Evolutionary conservation across 352 stramenopile species (phyloP).

Genomic region (Thalassiosira allenii): DNA sequence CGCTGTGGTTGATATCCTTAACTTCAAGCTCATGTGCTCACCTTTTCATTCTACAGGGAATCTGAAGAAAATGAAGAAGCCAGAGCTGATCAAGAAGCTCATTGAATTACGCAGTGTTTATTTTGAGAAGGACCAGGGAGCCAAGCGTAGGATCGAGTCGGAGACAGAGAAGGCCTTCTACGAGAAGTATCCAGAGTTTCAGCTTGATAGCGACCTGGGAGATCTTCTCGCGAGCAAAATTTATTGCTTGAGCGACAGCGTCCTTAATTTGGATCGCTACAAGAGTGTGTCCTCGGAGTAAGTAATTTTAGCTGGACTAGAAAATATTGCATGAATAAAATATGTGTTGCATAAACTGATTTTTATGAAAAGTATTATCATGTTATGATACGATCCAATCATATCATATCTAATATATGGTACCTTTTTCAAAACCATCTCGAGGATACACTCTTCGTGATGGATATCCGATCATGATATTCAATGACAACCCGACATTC

Average conservation of each 20-base stretch:
- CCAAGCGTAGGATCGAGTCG: neutral
- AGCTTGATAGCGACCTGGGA: neutral
- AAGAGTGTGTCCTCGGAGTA: neutral
- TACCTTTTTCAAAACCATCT: too few species aligned
- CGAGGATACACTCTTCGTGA: neutral
- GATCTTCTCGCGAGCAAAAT: neutral
- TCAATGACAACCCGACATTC: neutral
- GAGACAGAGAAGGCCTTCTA: neutral
- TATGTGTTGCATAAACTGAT: neutral
- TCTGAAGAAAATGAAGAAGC: neutral
- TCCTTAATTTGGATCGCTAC: slow-evolving; percentile 12
- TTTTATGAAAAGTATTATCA: too few species aligned
- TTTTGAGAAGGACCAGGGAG: neutral
- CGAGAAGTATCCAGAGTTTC: slow-evolving; percentile 1
- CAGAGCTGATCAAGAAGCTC: neutral
- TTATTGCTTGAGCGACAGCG: neutral
- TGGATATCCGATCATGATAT: neutral
- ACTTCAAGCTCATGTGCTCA: neutral
- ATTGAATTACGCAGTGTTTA: slow-evolving; percentile 11
- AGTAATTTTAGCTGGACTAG: neutral
- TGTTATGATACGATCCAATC: too few species aligned
- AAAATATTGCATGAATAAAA: neutral
- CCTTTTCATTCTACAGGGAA: neutral
- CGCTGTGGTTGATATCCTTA: neutral
- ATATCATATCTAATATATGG: too few species aligned